Percentiles rank a stretch among this genome's conserved stretches.
Evolutionary conservation across 495 filamentous ascomycete species (phyloP).

Genomic region (Astrocystis sublimbata): DNA sequence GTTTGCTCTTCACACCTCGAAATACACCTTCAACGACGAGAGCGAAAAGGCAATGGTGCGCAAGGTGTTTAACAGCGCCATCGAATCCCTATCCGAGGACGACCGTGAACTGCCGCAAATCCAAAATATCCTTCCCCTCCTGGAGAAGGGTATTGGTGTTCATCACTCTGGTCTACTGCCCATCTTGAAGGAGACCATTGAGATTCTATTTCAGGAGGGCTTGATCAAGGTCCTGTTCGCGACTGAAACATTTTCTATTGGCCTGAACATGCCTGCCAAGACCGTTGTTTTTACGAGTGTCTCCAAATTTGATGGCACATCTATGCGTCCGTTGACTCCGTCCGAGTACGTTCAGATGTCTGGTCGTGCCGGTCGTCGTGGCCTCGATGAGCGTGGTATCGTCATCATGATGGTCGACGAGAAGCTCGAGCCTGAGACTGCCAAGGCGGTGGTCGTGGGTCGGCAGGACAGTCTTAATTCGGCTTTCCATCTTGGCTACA

Average conservation of each 20-base stretch:
- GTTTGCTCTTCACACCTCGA: slow-evolving; percentile 78
- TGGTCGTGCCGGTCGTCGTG: slow-evolving; percentile 90
- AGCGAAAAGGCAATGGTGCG: slow-evolving; percentile 92
- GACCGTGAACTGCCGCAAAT: slow-evolving; percentile 88
- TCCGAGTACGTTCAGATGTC: slow-evolving; percentile 99
- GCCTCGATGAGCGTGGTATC: slow-evolving; percentile 96
- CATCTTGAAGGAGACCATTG: slow-evolving; percentile 97
- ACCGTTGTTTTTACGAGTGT: slow-evolving; percentile 98
- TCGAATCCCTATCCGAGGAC: slow-evolving; percentile 86
- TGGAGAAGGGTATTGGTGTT: slow-evolving; percentile 90
- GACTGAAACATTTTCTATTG: slow-evolving; percentile 98
- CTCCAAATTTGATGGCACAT: slow-evolving; percentile 88
- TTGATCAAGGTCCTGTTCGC: slow-evolving; percentile 97
- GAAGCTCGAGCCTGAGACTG: slow-evolving; percentile 91
- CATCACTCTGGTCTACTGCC: slow-evolving; percentile 95
- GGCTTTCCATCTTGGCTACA: slow-evolving; percentile 97
- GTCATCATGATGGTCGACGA: slow-evolving; percentile 99
- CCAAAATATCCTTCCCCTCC: slow-evolving; percentile 81
- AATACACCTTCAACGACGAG: slow-evolving; percentile 94
- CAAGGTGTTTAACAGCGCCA: slow-evolving; percentile 89
- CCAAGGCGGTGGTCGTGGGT: slow-evolving; percentile 91
- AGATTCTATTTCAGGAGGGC: slow-evolving; percentile 97
- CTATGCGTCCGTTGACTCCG: slow-evolving; percentile 80
- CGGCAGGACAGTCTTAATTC: slow-evolving; percentile 96
- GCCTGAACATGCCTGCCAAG: slow-evolving; percentile 98